These are phyloP conservation scores for California macrophylla DNA, from an alignment of 441 rosid species.

Conservation along the genomic window DNA sequence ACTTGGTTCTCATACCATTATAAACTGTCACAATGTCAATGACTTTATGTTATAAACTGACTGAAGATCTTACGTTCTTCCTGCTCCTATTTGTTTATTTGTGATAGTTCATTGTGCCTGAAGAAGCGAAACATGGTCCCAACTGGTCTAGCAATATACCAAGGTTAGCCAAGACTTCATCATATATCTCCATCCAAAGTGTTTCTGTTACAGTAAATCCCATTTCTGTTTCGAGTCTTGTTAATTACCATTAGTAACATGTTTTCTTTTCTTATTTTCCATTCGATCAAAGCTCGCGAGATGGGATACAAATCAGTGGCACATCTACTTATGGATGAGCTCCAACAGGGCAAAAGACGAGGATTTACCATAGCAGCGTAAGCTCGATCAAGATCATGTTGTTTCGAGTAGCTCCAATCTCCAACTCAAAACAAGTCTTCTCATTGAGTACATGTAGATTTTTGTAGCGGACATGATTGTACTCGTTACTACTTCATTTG, in stretches of 20 bases:
- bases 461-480: not conserved
- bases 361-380: not conserved
- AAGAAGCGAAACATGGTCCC: slow-evolving; percentile 31
- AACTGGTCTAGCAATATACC: slow-evolving; percentile 28
- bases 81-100: not conserved
- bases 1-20: not conserved
- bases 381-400: not conserved
- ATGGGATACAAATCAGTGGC: slow-evolving; percentile 41
- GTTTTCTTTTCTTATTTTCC: not conserved
- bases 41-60: not conserved
- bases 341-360: slow-evolving; percentile 14
- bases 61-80: not conserved
- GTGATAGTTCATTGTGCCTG: slow-evolving; percentile 29
- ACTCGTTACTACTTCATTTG: not conserved
- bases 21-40: not conserved
- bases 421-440: not conserved
- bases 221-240: not conserved
- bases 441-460: not conserved
- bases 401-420: not conserved
- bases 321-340: slow-evolving; percentile 35
- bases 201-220: not conserved
- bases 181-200: not conserved
- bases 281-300: slow-evolving; percentile 23
- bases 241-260: not conserved
- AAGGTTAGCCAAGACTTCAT: slow-evolving; percentile 17